A percentile compares a stretch with the other conserved stretches of the same genome.
Evolutionary conservation across 116 monocot species (phyloP).

Genomic region (Iris pallida): DNA sequence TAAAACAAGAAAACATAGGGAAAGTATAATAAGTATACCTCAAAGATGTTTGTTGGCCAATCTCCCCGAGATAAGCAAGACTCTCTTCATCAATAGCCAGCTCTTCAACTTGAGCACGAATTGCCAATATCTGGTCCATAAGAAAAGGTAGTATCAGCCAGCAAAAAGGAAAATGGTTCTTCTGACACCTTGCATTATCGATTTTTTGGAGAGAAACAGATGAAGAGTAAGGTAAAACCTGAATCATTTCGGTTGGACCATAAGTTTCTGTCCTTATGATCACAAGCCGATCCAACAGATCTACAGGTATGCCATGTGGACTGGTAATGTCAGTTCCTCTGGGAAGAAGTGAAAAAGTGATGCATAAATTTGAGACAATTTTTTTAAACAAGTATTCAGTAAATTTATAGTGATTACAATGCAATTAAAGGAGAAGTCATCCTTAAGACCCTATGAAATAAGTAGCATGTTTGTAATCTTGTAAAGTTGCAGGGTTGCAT

Average conservation of each 20-base stretch:
- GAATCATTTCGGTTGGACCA: slow-evolving; percentile 93
- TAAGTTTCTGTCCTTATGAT: slow-evolving; percentile 93
- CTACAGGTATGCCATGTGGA: slow-evolving; percentile 95
- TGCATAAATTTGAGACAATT: neutral
- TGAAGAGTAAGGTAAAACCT: slow-evolving; percentile 43
- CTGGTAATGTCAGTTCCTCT: slow-evolving; percentile 97
- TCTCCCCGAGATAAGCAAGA: slow-evolving; percentile 90
- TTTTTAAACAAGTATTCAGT: neutral
- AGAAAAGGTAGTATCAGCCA: neutral
- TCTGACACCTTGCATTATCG: neutral
- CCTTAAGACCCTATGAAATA: neutral
- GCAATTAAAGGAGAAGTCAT: neutral
- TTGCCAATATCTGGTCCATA: slow-evolving; percentile 73
- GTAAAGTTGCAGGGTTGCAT: neutral
- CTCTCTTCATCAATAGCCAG: slow-evolving; percentile 92
- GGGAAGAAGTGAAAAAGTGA: slow-evolving; percentile 8
- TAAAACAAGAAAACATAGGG: too few relatives aligned
- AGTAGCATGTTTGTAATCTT: neutral
- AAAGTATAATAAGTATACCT: slow-evolving; percentile 28
- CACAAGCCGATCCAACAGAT: slow-evolving; percentile 88
- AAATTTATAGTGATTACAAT: neutral
- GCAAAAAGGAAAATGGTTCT: neutral
- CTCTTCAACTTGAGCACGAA: slow-evolving; percentile 93
- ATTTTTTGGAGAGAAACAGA: neutral
- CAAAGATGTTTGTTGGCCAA: slow-evolving; percentile 84